Conservation (phyloP, 768 basidiomycete species). For the Lyophyllum semitale region DNA sequence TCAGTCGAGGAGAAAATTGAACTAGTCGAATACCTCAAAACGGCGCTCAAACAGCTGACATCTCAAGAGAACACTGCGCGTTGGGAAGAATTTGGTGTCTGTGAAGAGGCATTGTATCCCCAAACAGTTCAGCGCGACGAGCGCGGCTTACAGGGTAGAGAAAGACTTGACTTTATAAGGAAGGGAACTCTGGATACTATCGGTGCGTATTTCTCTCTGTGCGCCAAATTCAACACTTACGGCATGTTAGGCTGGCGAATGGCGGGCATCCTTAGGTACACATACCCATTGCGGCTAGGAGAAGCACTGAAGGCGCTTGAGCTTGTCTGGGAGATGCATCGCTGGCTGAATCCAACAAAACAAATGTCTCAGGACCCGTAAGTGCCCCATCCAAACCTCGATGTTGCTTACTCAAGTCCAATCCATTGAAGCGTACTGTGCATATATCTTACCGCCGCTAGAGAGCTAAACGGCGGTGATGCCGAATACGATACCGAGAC, state of each 20-base stretch:
- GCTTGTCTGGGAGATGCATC: neutral
- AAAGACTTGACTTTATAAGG: neutral
- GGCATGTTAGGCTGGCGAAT: neutral
- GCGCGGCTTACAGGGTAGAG: neutral
- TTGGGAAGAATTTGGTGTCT: constrained; percentile 2
- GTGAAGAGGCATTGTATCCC: neutral
- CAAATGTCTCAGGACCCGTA: neutral
- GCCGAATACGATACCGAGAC: neutral
- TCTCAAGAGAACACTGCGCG: neutral
- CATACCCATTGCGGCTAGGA: constrained; percentile 1
- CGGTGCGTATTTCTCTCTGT: neutral
- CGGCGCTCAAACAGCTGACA: neutral
- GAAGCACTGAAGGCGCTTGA: constrained; percentile 2
- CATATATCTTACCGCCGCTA: neutral
- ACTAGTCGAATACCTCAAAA: constrained; percentile 1
- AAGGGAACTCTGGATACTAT: neutral
- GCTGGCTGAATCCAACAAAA: neutral
- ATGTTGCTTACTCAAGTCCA: neutral
- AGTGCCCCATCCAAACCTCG: neutral
- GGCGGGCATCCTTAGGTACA: neutral
- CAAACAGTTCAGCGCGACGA: neutral
- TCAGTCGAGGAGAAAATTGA: neutral
- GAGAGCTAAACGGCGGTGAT: neutral
- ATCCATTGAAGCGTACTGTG: neutral
- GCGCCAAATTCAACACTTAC: neutral